phyloP scores from a whole-genome alignment of 2,329 filamentous ascomycete species.

The Aspergillus novofumigatus region DNA sequence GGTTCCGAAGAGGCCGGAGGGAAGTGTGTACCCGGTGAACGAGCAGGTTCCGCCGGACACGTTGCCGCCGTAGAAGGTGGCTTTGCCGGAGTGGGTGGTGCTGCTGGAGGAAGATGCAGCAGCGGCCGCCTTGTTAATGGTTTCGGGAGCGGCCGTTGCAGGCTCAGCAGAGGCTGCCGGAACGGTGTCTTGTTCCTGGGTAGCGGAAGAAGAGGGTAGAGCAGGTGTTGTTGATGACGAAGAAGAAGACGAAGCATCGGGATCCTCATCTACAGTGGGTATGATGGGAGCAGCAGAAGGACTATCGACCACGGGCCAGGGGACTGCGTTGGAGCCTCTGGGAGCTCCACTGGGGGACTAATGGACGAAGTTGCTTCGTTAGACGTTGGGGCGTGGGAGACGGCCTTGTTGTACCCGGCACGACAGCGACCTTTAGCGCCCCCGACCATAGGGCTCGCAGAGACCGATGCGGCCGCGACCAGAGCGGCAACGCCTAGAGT shows the following conservation, averaged over 20 bases:
- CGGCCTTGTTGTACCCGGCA: slow-evolving; percentile 23
- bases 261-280: background rate
- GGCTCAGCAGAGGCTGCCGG: background rate
- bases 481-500: slow-evolving; percentile 22
- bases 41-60: slow-evolving; percentile 59
- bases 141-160: too few relatives aligned
- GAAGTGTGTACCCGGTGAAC: slow-evolving; percentile 60
- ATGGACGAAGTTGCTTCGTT: slow-evolving; percentile 12
- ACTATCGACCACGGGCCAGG: background rate
- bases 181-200: background rate
- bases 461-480: slow-evolving; percentile 20
- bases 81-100: slow-evolving; percentile 33
- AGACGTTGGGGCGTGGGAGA: slow-evolving; percentile 25
- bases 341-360: slow-evolving; percentile 3
- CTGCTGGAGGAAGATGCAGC: slow-evolving; percentile 3
- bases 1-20: slow-evolving; percentile 54
- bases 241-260: background rate
- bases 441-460: slow-evolving; percentile 18
- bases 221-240: background rate
- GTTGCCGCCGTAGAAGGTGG: slow-evolving; percentile 55
- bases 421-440: slow-evolving; percentile 20
- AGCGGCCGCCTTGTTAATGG: background rate
- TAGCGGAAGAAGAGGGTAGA: slow-evolving; percentile 3
- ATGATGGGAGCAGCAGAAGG: too few relatives aligned
- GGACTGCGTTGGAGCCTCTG: slow-evolving; percentile 3